Base-by-base conservation (phyloP, 331 rosid genomes). In the Rosa hybrid region DNA sequence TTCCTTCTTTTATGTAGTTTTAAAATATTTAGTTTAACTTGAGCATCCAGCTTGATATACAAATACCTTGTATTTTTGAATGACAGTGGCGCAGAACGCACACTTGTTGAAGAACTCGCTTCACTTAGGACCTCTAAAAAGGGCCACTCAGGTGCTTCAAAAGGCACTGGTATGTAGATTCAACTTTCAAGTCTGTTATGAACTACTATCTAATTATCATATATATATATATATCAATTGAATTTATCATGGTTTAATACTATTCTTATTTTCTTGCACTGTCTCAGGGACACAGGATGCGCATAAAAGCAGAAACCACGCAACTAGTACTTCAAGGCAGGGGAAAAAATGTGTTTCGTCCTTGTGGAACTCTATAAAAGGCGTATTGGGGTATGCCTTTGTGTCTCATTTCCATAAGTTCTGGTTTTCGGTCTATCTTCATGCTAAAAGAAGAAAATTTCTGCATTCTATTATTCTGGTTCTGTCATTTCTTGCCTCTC, bases 51-150 rank as follows among this genome's bases (percentile, higher is more conserved):
- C 68, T 67, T 30, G 80, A 41, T 68, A 42, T 78, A 41, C 46
- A 42, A 18, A 60, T 71, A 56, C 42, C 18, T 57, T 57, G 30
- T 41, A 75, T 80, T 79, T 63, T 75, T 27, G 14, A 48, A 51
- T 78, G 68, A 73, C 86, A 96, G 97, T 71, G 89, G 77, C 48
- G 57, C 86, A 8, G 98, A 93, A 85, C 94, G 94, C 12, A 70
- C 65, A 6, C 94, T 86, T 76, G 81, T 96, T 72, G 84, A 93
- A 82, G 89, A 87, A 83, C 83, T 96, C 86, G 91, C 98, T 59
- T 90, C 84, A 44, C 82, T 86, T 27, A 86, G 86, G 86, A 83
- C 90, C 64, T 81, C 92, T 83, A 85, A 73, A 42, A 81, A 71
- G 77, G 85, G 80, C 30, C 80, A 63, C 74, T 76, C 86, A n/a